Evolutionary conservation across 2,329 filamentous ascomycete genomes (phyloP), one percentile per base, ranked within the genome.

Genomic region (Eutypella sp.): DNA sequence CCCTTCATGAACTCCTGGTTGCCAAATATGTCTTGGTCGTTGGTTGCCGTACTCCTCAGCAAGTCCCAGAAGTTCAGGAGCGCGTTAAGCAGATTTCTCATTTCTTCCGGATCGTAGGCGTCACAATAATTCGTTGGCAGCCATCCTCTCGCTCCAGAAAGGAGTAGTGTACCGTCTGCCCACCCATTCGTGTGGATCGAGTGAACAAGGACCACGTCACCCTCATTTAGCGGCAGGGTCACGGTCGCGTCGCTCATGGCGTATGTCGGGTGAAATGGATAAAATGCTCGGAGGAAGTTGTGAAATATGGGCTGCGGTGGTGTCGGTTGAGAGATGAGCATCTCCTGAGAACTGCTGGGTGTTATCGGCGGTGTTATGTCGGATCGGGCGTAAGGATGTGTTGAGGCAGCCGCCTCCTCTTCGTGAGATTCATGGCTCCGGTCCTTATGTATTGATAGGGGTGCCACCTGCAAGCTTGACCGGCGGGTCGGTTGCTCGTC

Each of bases 41-140:
- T 86, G 44, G 85, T 80, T 19, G 83, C 83, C 25, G 87, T 87
- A 59, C 86, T 89, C 58, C 87, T 79, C 56, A 96, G 78, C 43
- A 95, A 72, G 63, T 96, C 91, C 91, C 91, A 96, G 50, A 97
- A 90, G 61, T 93, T 88, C 13, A 93, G 82, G 49, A 96, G 73
- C 1, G 91, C 89, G 57, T 89, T 90, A 29, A 99, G 74, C 19
- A 99, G 75, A 52, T 82, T 90, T 45, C 84, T 81, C 76, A 97
- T 91, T 52, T 90, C 84, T 19, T 89, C 81, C 39, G 92, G 89
- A 55, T 96, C 89, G 64, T 96, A 99, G 9, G 89, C 79, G 63
- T 96, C 91, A 72, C 93, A 99, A 66, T 97, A 99, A 67, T 99
- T 99, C 8, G 93, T 99, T 3, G 93, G 93, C 49, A 99, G 73